A percentile compares a stretch with the other conserved stretches of the same genome.
Evolutionary conservation across 345 rosid species (phyloP).

Genomic region (Clarkia xantiana): DNA sequence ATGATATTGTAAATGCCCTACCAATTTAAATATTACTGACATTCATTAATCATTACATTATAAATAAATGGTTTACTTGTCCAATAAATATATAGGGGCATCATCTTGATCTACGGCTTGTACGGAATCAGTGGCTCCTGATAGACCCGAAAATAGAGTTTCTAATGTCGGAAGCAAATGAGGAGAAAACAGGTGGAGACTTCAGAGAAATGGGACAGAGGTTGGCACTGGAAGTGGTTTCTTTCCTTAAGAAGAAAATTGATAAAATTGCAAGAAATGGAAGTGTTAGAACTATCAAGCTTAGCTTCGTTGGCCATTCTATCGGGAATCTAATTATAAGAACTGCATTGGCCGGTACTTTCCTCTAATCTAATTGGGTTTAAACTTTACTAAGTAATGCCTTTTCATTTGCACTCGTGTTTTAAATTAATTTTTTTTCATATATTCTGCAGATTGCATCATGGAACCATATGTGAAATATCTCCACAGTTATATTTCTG

Average conservation of each 20-base stretch:
- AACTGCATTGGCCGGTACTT: conserved; percentile 71
- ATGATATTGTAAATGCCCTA: too few relatives aligned
- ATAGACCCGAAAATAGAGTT: conserved; percentile 76
- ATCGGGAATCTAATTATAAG: conserved; percentile 84
- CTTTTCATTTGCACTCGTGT: neutral
- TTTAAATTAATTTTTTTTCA: neutral
- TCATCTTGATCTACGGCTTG: conserved; percentile 87
- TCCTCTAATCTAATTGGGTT: neutral
- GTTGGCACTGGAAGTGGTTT: conserved; percentile 70
- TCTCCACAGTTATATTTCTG: conserved; percentile 65
- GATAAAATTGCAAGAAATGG: conserved; percentile 55
- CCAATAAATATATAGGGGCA: conserved; percentile 41
- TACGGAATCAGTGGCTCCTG: conserved; percentile 93
- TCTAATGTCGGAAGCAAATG: conserved; percentile 92
- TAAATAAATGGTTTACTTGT: too few relatives aligned
- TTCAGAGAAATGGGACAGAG: conserved; percentile 90
- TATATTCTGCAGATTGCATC: conserved; percentile 41
- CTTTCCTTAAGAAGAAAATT: conserved; percentile 66
- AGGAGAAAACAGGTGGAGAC: conserved; percentile 84
- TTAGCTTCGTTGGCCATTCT: conserved; percentile 94
- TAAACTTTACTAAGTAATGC: neutral
- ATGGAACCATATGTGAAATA: conserved; percentile 73
- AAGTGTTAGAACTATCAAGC: conserved; percentile 45
- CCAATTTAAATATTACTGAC: too few relatives aligned
- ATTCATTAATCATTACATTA: too few relatives aligned